phyloP scores from a whole-genome alignment of 352 stramenopile genomes.

The Achlya hypogyna region DNA sequence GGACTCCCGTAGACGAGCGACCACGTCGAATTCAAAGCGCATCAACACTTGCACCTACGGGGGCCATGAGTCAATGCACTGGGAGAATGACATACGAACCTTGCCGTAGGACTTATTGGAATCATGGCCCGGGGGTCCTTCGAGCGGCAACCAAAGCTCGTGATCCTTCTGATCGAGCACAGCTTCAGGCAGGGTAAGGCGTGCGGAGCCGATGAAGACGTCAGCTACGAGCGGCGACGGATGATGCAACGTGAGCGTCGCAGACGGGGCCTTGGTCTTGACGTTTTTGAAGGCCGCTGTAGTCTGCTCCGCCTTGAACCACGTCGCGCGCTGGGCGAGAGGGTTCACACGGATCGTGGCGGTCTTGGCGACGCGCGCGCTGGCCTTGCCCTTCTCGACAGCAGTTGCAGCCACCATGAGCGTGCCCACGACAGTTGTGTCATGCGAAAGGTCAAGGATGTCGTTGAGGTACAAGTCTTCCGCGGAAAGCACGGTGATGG shows the following conservation, averaged over 20 bases:
- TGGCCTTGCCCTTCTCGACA: constrained; percentile 51
- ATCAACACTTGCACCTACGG: constrained; percentile 48
- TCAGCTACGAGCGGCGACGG: constrained; percentile 37
- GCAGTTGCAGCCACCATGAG: constrained; percentile 38
- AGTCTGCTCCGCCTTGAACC: constrained; percentile 28
- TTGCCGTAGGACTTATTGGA: neutral
- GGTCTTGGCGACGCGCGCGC: constrained; percentile 50
- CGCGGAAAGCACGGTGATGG: constrained; percentile 41
- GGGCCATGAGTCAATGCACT: constrained; percentile 10
- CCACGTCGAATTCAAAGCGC: constrained; percentile 47
- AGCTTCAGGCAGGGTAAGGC: constrained; percentile 52
- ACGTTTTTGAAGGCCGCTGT: constrained; percentile 46
- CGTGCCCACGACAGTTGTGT: constrained; percentile 18
- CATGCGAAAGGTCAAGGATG: constrained; percentile 29
- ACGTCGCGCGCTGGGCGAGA: constrained; percentile 20
- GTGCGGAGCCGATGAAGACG: constrained; percentile 44
- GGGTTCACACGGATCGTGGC: constrained; percentile 63
- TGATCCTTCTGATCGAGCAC: constrained; percentile 56
- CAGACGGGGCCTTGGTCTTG: constrained; percentile 42
- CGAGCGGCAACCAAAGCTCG: constrained; percentile 46
- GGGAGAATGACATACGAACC: neutral
- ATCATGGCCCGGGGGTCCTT: constrained; percentile 24
- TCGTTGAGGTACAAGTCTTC: constrained; percentile 28
- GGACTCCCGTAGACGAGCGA: constrained; percentile 32
- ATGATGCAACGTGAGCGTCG: constrained; percentile 10